A percentile compares a stretch with the other conserved stretches of the same genome.
phyloP scores from a whole-genome alignment of 768 basidiomycete genomes.

The Suillus subalutaceus region DNA sequence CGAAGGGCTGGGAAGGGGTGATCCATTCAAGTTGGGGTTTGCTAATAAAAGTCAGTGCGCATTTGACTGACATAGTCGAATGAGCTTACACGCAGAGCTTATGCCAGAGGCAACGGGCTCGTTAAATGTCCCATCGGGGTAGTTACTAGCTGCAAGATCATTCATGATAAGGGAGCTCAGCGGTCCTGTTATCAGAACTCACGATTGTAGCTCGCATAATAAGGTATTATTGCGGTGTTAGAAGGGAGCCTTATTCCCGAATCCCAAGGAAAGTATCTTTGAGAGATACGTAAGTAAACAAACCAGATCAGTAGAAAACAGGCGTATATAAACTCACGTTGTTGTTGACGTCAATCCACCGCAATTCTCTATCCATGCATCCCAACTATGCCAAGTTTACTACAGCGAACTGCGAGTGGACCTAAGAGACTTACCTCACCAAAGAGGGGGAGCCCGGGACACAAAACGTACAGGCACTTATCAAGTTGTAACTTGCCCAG shows the following conservation, averaged over 20 bases:
- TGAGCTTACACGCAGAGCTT: conserved; percentile 16
- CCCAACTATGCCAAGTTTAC: conserved; percentile 25
- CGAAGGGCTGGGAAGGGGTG: conserved; percentile 9
- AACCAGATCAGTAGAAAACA: not conserved
- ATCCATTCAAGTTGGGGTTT: conserved; percentile 21
- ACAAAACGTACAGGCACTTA: conserved; percentile 30
- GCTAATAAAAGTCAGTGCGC: conserved; percentile 14
- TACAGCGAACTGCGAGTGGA: not conserved
- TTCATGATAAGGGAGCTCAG: conserved; percentile 5
- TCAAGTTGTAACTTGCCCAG: conserved; percentile 33
- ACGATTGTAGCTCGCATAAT: conserved; percentile 29
- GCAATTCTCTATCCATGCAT: conserved; percentile 21
- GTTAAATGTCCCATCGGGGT: conserved; percentile 22
- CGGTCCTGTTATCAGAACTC: conserved; percentile 1
- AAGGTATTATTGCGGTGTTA: conserved; percentile 26
- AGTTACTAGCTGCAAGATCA: conserved; percentile 20
- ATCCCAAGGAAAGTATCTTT: conserved; percentile 27
- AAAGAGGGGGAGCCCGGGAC: conserved; percentile 14
- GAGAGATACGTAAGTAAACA: not conserved
- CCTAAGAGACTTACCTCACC: conserved; percentile 18
- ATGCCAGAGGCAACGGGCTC: conserved; percentile 12
- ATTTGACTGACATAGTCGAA: not conserved
- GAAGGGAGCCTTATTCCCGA: conserved; percentile 13
- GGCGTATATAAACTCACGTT: conserved; percentile 18
- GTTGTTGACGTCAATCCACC: conserved; percentile 17